Evolutionary conservation across 208 protist genomes (phyloP).

Genomic region (Acanthamoeba sp.): DNA sequence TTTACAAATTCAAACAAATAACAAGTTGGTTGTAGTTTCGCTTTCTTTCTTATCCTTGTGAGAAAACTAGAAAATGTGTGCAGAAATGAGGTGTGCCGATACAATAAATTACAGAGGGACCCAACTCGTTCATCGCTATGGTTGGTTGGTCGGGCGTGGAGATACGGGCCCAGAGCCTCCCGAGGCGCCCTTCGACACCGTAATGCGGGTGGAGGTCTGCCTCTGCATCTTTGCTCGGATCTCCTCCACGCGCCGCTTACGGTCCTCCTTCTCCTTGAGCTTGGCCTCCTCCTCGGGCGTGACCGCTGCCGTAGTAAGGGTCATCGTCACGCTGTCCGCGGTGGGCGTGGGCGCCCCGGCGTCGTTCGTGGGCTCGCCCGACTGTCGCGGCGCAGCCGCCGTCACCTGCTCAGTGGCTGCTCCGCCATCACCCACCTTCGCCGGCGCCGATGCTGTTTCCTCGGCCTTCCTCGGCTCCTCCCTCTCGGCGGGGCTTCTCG

Average conservation of each 20-base stretch:
- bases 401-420: neutral
- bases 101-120: too few relatives aligned
- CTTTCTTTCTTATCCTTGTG: too few relatives aligned
- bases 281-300: conserved; percentile 1
- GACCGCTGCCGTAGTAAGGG: neutral
- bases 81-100: too few relatives aligned
- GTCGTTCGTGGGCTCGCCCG: too few relatives aligned
- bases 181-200: neutral
- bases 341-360: too few relatives aligned
- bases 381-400: neutral
- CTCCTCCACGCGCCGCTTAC: conserved; percentile 1
- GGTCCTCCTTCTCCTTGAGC: conserved; percentile 12
- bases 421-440: neutral
- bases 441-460: too few relatives aligned
- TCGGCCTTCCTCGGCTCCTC: neutral
- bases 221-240: neutral
- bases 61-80: too few relatives aligned
- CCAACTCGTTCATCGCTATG: too few relatives aligned
- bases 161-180: neutral
- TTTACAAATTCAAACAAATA: too few relatives aligned
- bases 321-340: neutral
- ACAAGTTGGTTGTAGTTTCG: too few relatives aligned
- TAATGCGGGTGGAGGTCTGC: neutral
- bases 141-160: neutral
- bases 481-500: too few relatives aligned